Conservation (phyloP, 1,284 basidiomycete species). For the Irpex lacteus region DNA sequence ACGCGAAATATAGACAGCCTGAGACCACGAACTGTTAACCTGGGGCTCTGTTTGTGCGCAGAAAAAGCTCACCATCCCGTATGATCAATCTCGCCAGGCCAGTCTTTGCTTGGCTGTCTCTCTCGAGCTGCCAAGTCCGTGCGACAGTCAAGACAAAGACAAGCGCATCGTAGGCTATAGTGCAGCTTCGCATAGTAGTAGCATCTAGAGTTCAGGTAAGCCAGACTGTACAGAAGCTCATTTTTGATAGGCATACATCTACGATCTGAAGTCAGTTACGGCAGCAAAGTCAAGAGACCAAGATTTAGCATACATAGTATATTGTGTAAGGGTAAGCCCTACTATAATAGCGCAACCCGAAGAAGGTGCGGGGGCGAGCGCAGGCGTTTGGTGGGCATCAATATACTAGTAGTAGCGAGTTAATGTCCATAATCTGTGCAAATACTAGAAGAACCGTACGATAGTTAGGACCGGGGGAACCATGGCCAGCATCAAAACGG, state of each 20-base stretch:
- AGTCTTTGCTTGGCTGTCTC: conserved; percentile 1
- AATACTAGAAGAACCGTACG: conserved; percentile 5
- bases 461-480: conserved; percentile 13
- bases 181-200: conserved; percentile 15
- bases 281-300: neutral
- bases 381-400: conserved; percentile 7
- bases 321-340: neutral
- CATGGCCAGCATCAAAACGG: conserved; percentile 15
- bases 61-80: conserved; percentile 16
- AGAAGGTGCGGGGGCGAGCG: conserved; percentile 17
- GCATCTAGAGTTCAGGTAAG: conserved; percentile 11
- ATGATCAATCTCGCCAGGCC: conserved; percentile 14
- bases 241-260: neutral
- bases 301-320: conserved; percentile 12
- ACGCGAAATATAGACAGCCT: conserved; percentile 21
- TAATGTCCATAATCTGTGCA: neutral
- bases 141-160: conserved; percentile 19
- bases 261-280: neutral
- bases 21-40: neutral
- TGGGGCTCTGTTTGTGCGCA: neutral
- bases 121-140: conserved; percentile 12
- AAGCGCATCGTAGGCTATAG: conserved; percentile 16
- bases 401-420: conserved; percentile 11
- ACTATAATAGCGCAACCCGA: conserved; percentile 17
- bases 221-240: neutral